Base-by-base conservation (phyloP, 2,329 filamentous ascomycete species). In the Aspergillus hiratsukae region DNA sequence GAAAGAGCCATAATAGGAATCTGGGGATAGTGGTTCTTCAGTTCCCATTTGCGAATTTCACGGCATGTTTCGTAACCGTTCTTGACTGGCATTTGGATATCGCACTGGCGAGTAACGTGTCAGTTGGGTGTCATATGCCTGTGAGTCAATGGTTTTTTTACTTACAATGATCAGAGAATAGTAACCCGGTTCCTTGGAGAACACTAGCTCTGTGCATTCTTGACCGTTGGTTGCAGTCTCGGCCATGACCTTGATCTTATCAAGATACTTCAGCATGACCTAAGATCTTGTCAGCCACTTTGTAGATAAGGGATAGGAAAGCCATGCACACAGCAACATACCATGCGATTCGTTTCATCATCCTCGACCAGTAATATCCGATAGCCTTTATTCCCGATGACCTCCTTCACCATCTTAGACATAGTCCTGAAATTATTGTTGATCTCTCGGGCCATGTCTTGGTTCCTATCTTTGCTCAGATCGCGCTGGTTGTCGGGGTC, bases 31-130 rank as follows among this genome's bases (percentile, higher is more conserved):
- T 76, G 72, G 53, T 78, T 77, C 52, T 70, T 72, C 51, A 70
- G 63, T 59, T 80, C 77, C 77, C 77, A 80, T 29, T 60, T 64
- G 50, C 77, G 75, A 60, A 80, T 76, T 31, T 79, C 77, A 50
- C 68, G 71, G 58, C 76, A 78, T 2, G 76, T 78, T 48, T 79
- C 75, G 56, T 80, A 79, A 35, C 77, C 77, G 51, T 79, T 78
- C 63, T 79, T 79, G 54, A 78, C 63, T 5, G 77, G 77, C 77
- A 80, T 80, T 65, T 80, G 77, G 48, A 80, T 80, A 63, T 80
- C 77, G 56, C 77, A 79, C 75, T 78, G 48, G 27, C 21, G 7
- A 23, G n/a, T 4, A 21, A 17, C 5, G 28, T 5, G 23, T n/a
- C 7, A 37, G 11, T 25, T n/a, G 19, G 6, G 40, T 6, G 10